phyloP scores from a whole-genome alignment of 1,284 basidiomycete genomes.

The Coriolopsis trogii region DNA sequence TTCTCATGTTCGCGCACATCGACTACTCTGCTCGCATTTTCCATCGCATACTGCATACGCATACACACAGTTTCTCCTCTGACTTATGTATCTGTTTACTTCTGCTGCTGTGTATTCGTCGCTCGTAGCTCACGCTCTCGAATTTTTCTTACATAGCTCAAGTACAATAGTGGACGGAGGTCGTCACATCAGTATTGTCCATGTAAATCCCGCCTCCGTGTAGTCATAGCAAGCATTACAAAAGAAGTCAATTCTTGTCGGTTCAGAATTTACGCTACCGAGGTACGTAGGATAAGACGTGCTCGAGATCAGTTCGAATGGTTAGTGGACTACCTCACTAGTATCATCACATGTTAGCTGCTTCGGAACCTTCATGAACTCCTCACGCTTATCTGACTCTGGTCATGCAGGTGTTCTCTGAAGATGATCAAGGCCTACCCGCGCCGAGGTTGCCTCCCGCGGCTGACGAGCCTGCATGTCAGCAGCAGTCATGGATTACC shows the following conservation, averaged over 20 bases:
- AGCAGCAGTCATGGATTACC: constrained; percentile 13
- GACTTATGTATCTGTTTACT: constrained; percentile 12
- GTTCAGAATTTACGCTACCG: no score
- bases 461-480: no score
- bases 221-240: constrained; percentile 20
- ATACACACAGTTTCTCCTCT: constrained; percentile 1
- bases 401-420: no score
- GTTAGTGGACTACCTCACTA: no score
- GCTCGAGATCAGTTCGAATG: no score
- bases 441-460: no score
- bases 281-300: neutral
- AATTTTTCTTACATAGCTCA: constrained; percentile 21
- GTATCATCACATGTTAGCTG: no score
- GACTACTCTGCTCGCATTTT: constrained; percentile 6
- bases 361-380: no score
- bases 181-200: constrained; percentile 10
- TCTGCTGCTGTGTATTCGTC: neutral
- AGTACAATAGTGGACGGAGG: constrained; percentile 19
- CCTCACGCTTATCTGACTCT: no score
- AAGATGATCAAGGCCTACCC: no score
- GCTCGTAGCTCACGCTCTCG: constrained; percentile 1
- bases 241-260: neutral
- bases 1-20: constrained; percentile 17
- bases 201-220: constrained; percentile 17
- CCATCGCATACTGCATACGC: constrained; percentile 17